Base-by-base conservation (phyloP, 1,284 basidiomycete genomes). In the Meira miltonrushii region DNA sequence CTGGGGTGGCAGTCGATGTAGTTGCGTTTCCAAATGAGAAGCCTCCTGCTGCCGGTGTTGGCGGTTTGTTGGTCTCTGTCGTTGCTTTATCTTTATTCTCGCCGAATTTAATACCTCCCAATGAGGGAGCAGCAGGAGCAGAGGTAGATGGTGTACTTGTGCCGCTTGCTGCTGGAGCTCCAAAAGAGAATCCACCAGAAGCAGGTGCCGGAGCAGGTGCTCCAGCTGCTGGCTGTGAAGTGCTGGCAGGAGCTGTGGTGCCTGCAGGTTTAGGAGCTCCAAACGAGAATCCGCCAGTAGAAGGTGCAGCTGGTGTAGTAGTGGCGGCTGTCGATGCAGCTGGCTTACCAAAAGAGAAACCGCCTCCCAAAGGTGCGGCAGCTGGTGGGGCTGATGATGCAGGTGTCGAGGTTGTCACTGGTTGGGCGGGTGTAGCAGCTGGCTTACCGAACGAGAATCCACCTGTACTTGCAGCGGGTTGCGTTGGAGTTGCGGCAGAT, bases 241-340 rank as follows among this genome's bases (percentile, higher is more conserved):
- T 39, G 23, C 21, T 15, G 23, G 50, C 5, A n/a, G 53, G 8
- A 28, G 56, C 11, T 17, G 39, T 19, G 17, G n/a, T 28, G 2
- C 10, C 17, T 23, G 52, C 19, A 25, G 51, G 33, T n/a, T 48
- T 44, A 28, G 28, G 17, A 6, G 41, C 39, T n/a, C 57, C 64
- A 49, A 71, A 71, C n/a, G 67, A 69, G 38, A 71, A 71, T 0
- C 66, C 68, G 5, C 63, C 49, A 54, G 41, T 38, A 19, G 69
- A 57, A n/a, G 71, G 58, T 13, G 66, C 47, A 21, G 62, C 40
- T 21, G 62, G 44, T 19, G 52, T 21, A 3, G 54, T 46, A 23
- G 43, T 19, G 39, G 54, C 47, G 33, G 46, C 23, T 10, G 60
- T 17, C 6, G 41, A 11, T 38, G 49, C 15, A 28, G 62, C 23